A percentile compares a stretch with the other conserved stretches of the same genome.
These are phyloP conservation scores for Rutstroemia sp. DNA, from an alignment of 2,329 filamentous ascomycete species.

Conservation along the genomic window DNA sequence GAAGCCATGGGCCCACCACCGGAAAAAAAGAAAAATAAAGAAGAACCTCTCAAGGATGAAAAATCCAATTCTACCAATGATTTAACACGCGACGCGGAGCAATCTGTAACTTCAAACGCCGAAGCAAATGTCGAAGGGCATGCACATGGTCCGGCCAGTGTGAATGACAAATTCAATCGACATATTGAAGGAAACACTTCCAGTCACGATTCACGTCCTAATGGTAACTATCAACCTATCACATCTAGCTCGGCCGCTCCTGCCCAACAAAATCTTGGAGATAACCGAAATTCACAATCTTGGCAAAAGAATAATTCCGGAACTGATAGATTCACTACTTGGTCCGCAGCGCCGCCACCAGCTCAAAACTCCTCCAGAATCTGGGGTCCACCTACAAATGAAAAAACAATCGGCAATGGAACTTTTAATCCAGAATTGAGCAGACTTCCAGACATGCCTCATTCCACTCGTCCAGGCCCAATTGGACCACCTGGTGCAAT, in stretches of 20 bases:
- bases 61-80: conserved; percentile 32
- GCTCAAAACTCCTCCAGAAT: conserved; percentile 44
- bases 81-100: conserved; percentile 21
- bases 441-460: conserved; percentile 26
- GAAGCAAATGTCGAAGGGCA: conserved; percentile 13
- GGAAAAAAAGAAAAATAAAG: conserved; percentile 51
- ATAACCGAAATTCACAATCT: conserved; percentile 21
- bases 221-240: conserved; percentile 22
- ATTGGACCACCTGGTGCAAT: conserved; percentile 29
- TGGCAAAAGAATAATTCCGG: conserved; percentile 34
- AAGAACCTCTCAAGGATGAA: conserved; percentile 41
- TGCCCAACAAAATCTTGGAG: conserved; percentile 16
- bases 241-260: conserved; percentile 30
- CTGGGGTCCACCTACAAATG: conserved; percentile 65
- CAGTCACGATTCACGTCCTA: conserved; percentile 14
- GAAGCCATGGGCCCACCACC: conserved; percentile 61
- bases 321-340: conserved; percentile 44
- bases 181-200: conserved; percentile 10
- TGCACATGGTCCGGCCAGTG: conserved; percentile 8
- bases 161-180: conserved; percentile 4
- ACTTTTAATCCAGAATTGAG: conserved; percentile 62
- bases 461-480: conserved; percentile 26
- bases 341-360: conserved; percentile 32
- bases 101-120: conserved; percentile 7
- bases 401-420: conserved; percentile 68